phyloP scores from a whole-genome alignment of 2,329 filamentous ascomycete species.

The Blumeria hordei region DNA sequence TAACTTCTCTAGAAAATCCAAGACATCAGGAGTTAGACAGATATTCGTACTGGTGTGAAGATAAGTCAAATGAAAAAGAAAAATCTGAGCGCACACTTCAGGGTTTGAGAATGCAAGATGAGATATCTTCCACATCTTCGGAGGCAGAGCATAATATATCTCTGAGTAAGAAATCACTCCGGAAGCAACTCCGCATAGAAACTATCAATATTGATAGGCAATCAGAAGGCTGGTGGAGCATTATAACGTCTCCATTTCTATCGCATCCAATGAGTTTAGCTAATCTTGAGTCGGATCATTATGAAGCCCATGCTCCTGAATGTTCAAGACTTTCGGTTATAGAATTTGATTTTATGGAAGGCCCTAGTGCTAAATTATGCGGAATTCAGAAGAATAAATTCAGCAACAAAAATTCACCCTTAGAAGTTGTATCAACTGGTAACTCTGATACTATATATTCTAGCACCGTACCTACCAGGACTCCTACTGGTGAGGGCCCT shows the following conservation, averaged over 20 bases:
- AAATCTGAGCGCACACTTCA: conserved; percentile 17
- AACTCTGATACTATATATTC: conserved; percentile 19
- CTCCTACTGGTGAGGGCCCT: too few species aligned
- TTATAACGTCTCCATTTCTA: conserved; percentile 47
- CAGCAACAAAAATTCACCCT: conserved; percentile 13
- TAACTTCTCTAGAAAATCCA: conserved; percentile 11
- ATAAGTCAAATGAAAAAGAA: conserved; percentile 1
- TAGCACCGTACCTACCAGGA: too few species aligned
- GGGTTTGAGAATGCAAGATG: conserved; percentile 47
- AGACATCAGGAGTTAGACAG: conserved; percentile 14
- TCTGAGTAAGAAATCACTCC: conserved; percentile 6
- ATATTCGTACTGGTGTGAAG: conserved; percentile 11
- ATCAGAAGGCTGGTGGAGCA: conserved; percentile 55
- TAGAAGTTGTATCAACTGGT: conserved; percentile 10
- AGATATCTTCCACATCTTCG: conserved; percentile 23
- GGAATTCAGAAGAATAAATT: conserved; percentile 3
- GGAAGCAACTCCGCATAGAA: conserved; percentile 10
- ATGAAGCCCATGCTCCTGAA: conserved; percentile 12
- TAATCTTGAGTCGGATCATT: conserved; percentile 5
- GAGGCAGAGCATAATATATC: conserved; percentile 18
- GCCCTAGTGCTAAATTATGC: conserved; percentile 10
- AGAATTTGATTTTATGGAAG: conserved; percentile 8
- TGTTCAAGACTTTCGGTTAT: conserved; percentile 14
- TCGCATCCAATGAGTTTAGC: conserved; percentile 15
- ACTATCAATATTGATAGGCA: conserved; percentile 19